phyloP scores from a whole-genome alignment of 371 early-diverging fungal genomes.

The Mortierella sp. region DNA sequence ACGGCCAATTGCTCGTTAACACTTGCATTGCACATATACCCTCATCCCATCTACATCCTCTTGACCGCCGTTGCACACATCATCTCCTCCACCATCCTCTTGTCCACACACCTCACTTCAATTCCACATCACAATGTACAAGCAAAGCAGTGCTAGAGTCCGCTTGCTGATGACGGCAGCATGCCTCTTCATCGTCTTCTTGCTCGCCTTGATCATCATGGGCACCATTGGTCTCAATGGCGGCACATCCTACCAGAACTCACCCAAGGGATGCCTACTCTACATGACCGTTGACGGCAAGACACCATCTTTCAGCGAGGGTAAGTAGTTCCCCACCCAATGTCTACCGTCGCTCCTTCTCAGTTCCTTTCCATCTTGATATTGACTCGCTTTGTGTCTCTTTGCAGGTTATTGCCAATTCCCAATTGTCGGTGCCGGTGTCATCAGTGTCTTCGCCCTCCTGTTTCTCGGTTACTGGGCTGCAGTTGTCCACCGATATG shows the following conservation, averaged over 20 bases:
- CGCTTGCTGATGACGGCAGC: conserved; percentile 10
- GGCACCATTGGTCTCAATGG: conserved; percentile 34
- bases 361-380: too few species aligned
- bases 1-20: neutral
- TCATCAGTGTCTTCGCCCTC: conserved; percentile 12
- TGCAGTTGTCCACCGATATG: conserved; percentile 22
- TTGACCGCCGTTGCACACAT: neutral
- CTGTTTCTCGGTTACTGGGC: conserved; percentile 19
- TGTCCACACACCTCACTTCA: neutral
- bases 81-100: neutral
- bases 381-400: neutral
- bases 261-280: conserved; percentile 24
- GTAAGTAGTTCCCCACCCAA: conserved; percentile 11
- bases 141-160: conserved; percentile 16
- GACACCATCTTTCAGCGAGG: conserved; percentile 1
- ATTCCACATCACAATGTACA: conserved; percentile 15
- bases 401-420: conserved; percentile 30
- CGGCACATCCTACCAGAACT: conserved; percentile 4
- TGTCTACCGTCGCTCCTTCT: too few species aligned
- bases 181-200: conserved; percentile 9
- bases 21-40: neutral
- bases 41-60: neutral
- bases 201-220: conserved; percentile 31
- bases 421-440: conserved; percentile 26
- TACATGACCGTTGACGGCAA: conserved; percentile 20